Percentiles rank a stretch among this genome's conserved stretches.
These are phyloP conservation scores for Protostelium mycophagum DNA, from an alignment of 78 protist genomes.

Conservation along the genomic window DNA sequence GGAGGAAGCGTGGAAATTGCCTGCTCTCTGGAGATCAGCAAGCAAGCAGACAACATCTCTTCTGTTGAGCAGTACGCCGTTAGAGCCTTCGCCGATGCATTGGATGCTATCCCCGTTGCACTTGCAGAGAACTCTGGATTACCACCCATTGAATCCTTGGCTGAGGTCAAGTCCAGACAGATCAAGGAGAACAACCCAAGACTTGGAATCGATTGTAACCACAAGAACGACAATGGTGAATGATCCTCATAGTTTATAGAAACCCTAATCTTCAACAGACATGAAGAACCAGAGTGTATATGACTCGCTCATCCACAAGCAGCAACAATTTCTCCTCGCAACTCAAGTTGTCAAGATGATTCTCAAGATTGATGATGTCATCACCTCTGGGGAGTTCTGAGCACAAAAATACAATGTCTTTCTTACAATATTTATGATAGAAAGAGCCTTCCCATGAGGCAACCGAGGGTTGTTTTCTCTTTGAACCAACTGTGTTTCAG, in stretches of 20 bases:
- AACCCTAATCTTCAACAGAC: slow-evolving; percentile 26
- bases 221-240: slow-evolving; percentile 18
- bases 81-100: slow-evolving; percentile 98
- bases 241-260: not conserved
- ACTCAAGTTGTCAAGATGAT: slow-evolving; percentile 99
- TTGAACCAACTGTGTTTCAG: not conserved
- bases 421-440: not conserved
- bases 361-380: slow-evolving; percentile 97
- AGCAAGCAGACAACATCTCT: slow-evolving; percentile 84
- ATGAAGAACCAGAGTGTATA: slow-evolving; percentile 92
- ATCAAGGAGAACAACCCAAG: slow-evolving; percentile 66
- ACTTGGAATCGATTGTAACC: slow-evolving; percentile 96
- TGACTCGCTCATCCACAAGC: slow-evolving; percentile 97
- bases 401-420: not conserved
- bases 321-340: slow-evolving; percentile 96
- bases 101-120: slow-evolving; percentile 96
- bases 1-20: slow-evolving; percentile 98
- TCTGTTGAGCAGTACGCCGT: slow-evolving; percentile 94
- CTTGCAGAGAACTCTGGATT: slow-evolving; percentile 99
- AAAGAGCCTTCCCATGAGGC: not conserved
- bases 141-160: slow-evolving; percentile 84
- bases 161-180: slow-evolving; percentile 86
- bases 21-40: slow-evolving; percentile 78
- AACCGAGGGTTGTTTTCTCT: not conserved
- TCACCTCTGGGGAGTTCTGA: slow-evolving; percentile 29